Evolutionary conservation across 2,329 filamentous ascomycete genomes (phyloP), one percentile per base, ranked within the genome.

Genomic region (Tolypocladium nubicola): DNA sequence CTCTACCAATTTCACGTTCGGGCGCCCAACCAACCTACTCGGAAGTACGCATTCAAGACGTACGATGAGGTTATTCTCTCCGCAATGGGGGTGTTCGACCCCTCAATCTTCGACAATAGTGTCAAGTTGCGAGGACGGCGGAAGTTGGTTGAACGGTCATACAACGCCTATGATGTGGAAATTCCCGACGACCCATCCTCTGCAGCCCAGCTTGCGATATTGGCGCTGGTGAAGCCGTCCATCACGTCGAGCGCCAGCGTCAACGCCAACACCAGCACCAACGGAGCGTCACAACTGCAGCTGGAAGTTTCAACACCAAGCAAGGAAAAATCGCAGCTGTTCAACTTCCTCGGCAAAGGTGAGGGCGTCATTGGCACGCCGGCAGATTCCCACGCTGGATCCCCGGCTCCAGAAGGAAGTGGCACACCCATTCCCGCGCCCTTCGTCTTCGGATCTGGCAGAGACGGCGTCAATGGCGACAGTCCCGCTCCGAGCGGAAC

Each of bases 21-120:
- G 35, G 89, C 89, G 11, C 87, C 89, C 1, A 91, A 90, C 56
- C 86, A 96, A 68, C 87, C 94, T 55, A 99, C 94, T 1, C 83
- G 86, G 61, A 97, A 96, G 72, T 97, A 96, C 72, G 84, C 86
- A 45, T 97, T 97, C 79, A 97, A 97, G 77, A 92, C 89, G 1
- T 99, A 97, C 67, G 94, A 99, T 64, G 94, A 97, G 71, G 88
- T 95, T 26, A 89, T 96, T 64, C 79, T 99, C n/a, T 88, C 94
- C 0, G 88, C 92, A 1, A 90, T 96, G 87, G 92, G 91, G n/a
- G 89, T 92, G 66, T 97, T 95, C 70, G 88, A 93, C 59, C 93
- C 94, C 0, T 77, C 82, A 2, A 87, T 97, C 56, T 96, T 97
- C 64, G 90, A 96, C 68, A 87, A 91, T 65, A 84, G 81, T 35